Conservation (phyloP, 306 rosid genomes). For the Alnus rubra region DNA sequence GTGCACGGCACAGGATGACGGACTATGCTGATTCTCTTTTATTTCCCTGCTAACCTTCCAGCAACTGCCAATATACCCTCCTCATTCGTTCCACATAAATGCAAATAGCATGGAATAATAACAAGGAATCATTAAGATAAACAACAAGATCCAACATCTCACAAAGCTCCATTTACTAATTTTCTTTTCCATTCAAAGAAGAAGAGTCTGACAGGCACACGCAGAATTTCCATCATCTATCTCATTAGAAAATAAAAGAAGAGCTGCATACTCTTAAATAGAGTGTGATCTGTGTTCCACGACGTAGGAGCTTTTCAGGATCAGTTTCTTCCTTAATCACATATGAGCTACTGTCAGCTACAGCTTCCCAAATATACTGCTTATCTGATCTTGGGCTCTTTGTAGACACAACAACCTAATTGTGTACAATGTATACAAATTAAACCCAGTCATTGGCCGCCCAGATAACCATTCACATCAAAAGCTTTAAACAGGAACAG, state of each 20-base stretch:
- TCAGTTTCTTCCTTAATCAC: slow-evolving; percentile 89
- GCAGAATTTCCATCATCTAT: neutral
- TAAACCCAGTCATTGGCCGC: slow-evolving; percentile 30
- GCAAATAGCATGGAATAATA: neutral
- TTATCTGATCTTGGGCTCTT: slow-evolving; percentile 93
- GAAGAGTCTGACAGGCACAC: neutral
- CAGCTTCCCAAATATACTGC: slow-evolving; percentile 91
- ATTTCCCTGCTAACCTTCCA: neutral
- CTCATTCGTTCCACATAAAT: too few relatives aligned
- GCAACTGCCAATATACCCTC: neutral
- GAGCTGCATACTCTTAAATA: slow-evolving; percentile 61
- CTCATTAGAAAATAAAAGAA: slow-evolving; percentile 16
- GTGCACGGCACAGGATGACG: neutral
- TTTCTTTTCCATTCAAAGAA: neutral
- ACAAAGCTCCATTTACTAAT: neutral
- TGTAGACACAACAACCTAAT: slow-evolving; percentile 88
- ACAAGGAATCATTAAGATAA: neutral
- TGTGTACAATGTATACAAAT: slow-evolving; percentile 25
- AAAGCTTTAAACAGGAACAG: slow-evolving; percentile 4
- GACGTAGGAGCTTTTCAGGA: slow-evolving; percentile 69
- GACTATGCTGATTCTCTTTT: neutral
- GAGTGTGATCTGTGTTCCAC: slow-evolving; percentile 94
- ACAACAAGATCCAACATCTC: neutral
- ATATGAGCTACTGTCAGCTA: slow-evolving; percentile 88
- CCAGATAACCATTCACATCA: slow-evolving; percentile 3